Conservation (phyloP, 108 stramenopile genomes). For the Nitzschia sp. region DNA sequence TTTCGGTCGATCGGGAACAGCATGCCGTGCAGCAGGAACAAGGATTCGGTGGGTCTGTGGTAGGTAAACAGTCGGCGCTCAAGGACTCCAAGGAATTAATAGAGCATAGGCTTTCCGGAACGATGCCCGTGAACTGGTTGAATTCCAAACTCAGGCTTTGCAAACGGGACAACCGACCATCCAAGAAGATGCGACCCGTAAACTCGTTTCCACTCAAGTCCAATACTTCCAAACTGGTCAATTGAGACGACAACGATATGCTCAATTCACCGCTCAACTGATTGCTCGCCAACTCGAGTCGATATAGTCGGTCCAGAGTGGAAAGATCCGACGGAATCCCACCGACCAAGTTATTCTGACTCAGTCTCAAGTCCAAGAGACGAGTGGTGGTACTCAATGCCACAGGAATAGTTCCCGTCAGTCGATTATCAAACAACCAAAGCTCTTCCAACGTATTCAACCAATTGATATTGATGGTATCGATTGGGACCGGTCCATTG, state of each 20-base stretch:
- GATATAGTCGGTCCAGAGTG: constrained; percentile 10
- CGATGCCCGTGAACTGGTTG: constrained; percentile 23
- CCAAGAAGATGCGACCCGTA: constrained; percentile 13
- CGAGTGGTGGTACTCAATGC: constrained; percentile 13
- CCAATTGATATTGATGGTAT: constrained; percentile 12
- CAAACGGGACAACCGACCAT: constrained; percentile 16
- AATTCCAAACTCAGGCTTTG: constrained; percentile 9
- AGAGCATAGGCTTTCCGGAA: constrained; percentile 16
- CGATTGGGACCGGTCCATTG: constrained; percentile 20
- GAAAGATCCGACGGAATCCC: constrained; percentile 16
- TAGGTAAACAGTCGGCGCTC: constrained; percentile 22
- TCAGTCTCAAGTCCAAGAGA: constrained; percentile 14
- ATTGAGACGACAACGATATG: not conserved
- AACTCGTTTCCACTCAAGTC: constrained; percentile 23
- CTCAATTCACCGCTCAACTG: constrained; percentile 3
- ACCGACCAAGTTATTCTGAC: constrained; percentile 16
- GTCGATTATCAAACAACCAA: constrained; percentile 25
- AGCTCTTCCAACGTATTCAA: constrained; percentile 10
- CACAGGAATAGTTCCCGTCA: constrained; percentile 18
- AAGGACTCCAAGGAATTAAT: constrained; percentile 25
- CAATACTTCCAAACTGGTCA: constrained; percentile 22
- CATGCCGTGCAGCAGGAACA: constrained; percentile 35
- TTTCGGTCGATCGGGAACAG: constrained; percentile 12
- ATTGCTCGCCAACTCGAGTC: constrained; percentile 21
- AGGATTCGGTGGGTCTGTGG: not conserved